These are phyloP conservation scores for Pythium utonaiense DNA, from an alignment of 352 stramenopile genomes.

Conservation along the genomic window DNA sequence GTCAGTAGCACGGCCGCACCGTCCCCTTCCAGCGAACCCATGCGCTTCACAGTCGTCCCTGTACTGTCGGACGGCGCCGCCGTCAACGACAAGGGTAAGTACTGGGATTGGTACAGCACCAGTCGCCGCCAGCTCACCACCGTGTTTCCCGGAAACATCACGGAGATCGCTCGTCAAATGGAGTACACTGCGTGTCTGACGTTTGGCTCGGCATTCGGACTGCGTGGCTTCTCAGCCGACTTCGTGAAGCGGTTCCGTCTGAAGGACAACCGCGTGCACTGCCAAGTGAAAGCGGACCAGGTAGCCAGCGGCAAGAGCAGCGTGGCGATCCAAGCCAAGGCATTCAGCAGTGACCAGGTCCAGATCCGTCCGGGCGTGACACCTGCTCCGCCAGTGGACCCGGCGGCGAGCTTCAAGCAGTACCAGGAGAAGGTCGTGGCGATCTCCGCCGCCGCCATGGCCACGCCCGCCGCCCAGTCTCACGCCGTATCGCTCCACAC, in stretches of 20 bases:
- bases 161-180: constrained; percentile 4
- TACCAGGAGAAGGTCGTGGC: not conserved
- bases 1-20: not conserved
- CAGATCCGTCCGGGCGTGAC: constrained; percentile 2
- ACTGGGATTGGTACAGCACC: constrained; percentile 6
- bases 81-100: not conserved
- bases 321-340: not conserved
- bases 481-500: not conserved
- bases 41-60: not conserved
- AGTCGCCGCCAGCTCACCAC: not conserved
- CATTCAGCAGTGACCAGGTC: not conserved
- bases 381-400: not conserved
- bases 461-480: not conserved
- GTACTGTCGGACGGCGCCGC: not conserved
- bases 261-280: not conserved
- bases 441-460: not conserved
- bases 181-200: constrained; percentile 3
- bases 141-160: constrained; percentile 5
- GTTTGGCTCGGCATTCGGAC: not conserved
- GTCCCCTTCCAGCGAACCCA: not conserved
- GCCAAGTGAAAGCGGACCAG: not conserved
- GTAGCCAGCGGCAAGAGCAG: not conserved
- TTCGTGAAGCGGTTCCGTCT: constrained; percentile 2
- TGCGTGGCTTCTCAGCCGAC: not conserved
- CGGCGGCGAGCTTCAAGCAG: not conserved